Conservation (phyloP, 2,329 filamentous ascomycete genomes). For the Penicillium carneum region DNA sequence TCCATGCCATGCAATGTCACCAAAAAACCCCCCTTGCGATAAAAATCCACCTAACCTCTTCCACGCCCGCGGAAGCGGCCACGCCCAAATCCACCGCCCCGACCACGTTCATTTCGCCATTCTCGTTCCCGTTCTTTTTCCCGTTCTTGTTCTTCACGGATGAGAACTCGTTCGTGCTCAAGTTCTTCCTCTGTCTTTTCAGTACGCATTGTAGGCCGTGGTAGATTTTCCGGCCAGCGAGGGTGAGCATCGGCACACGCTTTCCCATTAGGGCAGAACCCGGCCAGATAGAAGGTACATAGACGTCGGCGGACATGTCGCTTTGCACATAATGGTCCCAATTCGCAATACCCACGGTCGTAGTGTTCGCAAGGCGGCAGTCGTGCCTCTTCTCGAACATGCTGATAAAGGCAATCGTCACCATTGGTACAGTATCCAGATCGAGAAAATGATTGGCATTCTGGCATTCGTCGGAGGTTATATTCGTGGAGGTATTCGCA, state of each 20-base stretch:
- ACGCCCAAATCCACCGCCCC: slow-evolving; percentile 55
- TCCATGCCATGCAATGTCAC: slow-evolving; percentile 24
- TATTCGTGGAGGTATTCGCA: slow-evolving; percentile 99
- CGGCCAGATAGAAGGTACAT: slow-evolving; percentile 86
- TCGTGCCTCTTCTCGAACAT: slow-evolving; percentile 82
- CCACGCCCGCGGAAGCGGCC: slow-evolving; percentile 56
- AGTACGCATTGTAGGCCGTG: slow-evolving; percentile 65
- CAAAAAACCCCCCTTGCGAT: slow-evolving; percentile 4
- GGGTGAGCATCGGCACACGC: slow-evolving; percentile 82
- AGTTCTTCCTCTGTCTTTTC: slow-evolving; percentile 77
- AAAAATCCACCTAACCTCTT: slow-evolving; percentile 45
- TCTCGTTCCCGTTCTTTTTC: slow-evolving; percentile 63
- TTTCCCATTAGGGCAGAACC: slow-evolving; percentile 87
- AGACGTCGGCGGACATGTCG: slow-evolving; percentile 83
- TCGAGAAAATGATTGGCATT: slow-evolving; percentile 94
- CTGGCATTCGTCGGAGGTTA: slow-evolving; percentile 96
- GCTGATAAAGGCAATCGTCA: slow-evolving; percentile 92
- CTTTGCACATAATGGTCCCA: slow-evolving; percentile 85
- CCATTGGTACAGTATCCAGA: slow-evolving; percentile 96
- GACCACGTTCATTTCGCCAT: slow-evolving; percentile 61
- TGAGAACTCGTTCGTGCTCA: slow-evolving; percentile 62
- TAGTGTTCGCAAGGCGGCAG: slow-evolving; percentile 87
- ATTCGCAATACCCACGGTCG: slow-evolving; percentile 90
- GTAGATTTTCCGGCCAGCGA: slow-evolving; percentile 73
- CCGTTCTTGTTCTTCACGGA: slow-evolving; percentile 67